Percentiles rank a stretch among this genome's conserved stretches.
phyloP scores from a whole-genome alignment of 108 stramenopile species.

The Conticribra weissflogii region DNA sequence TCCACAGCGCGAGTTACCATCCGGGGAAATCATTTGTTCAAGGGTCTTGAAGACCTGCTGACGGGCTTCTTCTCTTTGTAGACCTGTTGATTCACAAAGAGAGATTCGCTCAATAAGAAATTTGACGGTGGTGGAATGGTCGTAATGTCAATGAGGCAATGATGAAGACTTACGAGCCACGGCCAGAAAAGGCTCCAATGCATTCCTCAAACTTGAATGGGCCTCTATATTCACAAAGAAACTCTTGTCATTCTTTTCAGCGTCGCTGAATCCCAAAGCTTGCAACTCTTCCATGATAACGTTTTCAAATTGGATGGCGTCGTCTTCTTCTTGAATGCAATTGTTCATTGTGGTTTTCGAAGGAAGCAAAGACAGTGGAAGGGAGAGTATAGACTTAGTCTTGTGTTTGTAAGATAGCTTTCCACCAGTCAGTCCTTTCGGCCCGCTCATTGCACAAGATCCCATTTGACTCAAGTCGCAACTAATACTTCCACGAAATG shows the following conservation, averaged over 20 bases:
- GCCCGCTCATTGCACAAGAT: neutral
- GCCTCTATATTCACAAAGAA: constrained; percentile 29
- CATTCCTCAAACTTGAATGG: constrained; percentile 25
- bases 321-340: constrained; percentile 20
- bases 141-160: neutral
- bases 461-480: neutral
- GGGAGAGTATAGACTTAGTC: constrained; percentile 39
- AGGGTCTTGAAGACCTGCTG: constrained; percentile 33
- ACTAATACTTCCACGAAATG: neutral
- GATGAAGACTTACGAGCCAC: constrained; percentile 37
- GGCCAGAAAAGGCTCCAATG: constrained; percentile 51
- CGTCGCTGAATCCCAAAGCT: constrained; percentile 8
- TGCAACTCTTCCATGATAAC: constrained; percentile 27
- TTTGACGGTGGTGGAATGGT: neutral
- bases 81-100: constrained; percentile 23
- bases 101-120: neutral
- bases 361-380: constrained; percentile 34
- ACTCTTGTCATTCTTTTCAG: constrained; percentile 14
- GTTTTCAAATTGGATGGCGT: constrained; percentile 20
- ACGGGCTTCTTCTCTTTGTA: constrained; percentile 43
- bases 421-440: neutral
- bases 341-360: constrained; percentile 32
- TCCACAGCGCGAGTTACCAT: constrained; percentile 8
- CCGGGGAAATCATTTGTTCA: constrained; percentile 20
- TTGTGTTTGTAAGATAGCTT: constrained; percentile 42